Percentiles rank a stretch among this genome's conserved stretches.
phyloP scores from a whole-genome alignment of 1,284 basidiomycete genomes.

The Boletellus deceptivus region DNA sequence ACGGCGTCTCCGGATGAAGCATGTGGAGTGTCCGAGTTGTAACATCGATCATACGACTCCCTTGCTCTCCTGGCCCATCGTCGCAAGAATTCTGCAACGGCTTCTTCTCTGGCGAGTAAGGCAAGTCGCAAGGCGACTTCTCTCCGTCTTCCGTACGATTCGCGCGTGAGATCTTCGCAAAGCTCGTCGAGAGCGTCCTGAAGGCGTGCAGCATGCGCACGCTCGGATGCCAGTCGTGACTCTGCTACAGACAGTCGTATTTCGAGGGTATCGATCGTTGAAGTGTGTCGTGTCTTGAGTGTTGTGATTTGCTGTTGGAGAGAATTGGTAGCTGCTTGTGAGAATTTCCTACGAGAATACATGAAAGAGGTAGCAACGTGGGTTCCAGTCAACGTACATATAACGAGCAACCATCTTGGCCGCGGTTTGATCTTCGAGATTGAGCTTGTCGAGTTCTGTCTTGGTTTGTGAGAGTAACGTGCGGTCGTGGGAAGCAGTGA shows the following conservation, averaged over 20 bases:
- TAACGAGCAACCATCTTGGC: slow-evolving; percentile 86
- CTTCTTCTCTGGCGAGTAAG: slow-evolving; percentile 68
- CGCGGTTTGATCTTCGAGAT: slow-evolving; percentile 73
- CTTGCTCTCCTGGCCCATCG: slow-evolving; percentile 53
- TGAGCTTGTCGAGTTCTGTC: slow-evolving; percentile 57
- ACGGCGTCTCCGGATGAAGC: slow-evolving; percentile 18
- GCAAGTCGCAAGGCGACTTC: slow-evolving; percentile 71
- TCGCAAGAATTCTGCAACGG: slow-evolving; percentile 51
- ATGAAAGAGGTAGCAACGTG: neutral
- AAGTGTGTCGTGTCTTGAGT: slow-evolving; percentile 58
- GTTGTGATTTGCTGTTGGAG: slow-evolving; percentile 66
- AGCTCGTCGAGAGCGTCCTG: slow-evolving; percentile 69
- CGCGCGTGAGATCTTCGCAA: slow-evolving; percentile 69
- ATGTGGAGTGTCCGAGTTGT: neutral
- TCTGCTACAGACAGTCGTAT: slow-evolving; percentile 45
- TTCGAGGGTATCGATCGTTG: slow-evolving; percentile 59
- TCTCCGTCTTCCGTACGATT: slow-evolving; percentile 71
- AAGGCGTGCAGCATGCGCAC: slow-evolving; percentile 47
- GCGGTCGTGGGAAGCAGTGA: slow-evolving; percentile 42
- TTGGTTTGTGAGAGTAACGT: slow-evolving; percentile 46
- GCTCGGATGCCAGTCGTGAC: slow-evolving; percentile 43
- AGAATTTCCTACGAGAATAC: slow-evolving; percentile 65
- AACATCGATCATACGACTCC: slow-evolving; percentile 36
- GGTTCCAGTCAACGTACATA: slow-evolving; percentile 53
- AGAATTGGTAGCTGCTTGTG: slow-evolving; percentile 72